Base-by-base conservation (phyloP, 345 rosid genomes). In the Eucalyptus guilfoylei region DNA sequence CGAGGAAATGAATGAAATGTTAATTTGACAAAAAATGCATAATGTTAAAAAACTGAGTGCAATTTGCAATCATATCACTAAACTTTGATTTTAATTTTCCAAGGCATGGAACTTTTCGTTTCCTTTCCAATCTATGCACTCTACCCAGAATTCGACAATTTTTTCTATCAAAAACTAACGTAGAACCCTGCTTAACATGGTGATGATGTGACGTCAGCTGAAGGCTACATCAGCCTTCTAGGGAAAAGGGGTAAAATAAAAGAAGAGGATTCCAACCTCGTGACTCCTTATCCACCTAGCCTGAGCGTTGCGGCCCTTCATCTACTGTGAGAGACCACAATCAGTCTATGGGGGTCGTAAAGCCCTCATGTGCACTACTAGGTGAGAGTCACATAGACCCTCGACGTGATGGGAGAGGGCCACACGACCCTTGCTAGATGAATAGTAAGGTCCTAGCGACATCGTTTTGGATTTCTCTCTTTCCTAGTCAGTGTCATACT, bases 321-420 rank as follows among this genome's bases (percentile, higher is more conserved):
- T 62, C 16, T 13, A 28, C 16, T 30, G 0, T 30, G 34, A 62
- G 34, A 64, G 76, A n/a, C 76, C 17, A 4, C 37, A 14, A 2
- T 14, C 19, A 14, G 19, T 64, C 5, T 3, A 64, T 7, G 76
- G 34, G 8, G 30, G 4, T 72, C 81, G 1, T 19, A 23, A 34
- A 9, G 81, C 26, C 34, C n/a, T 62, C 32, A 62, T 62, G 69
- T 30, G 72, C 34, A n/a, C 76, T n/a, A n/a, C 76, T n/a, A 30
- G 37, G 6, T n/a, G 37, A 64, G 37, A 7, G 76, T 30, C 34
- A 7, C 72, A 64, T 64, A n/a, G 37, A 64, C 34, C 37, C 19
- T 7, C 3, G 2, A n/a, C 19, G 0, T n/a, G 9, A n/a, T 30
- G 34, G 9, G 37, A 0, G 6, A 14, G 37, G 76, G 37, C 11